Evolutionary conservation across 495 filamentous ascomycete genomes (phyloP), one percentile per base, ranked within the genome.

Genomic region (Durotheca rogersii): DNA sequence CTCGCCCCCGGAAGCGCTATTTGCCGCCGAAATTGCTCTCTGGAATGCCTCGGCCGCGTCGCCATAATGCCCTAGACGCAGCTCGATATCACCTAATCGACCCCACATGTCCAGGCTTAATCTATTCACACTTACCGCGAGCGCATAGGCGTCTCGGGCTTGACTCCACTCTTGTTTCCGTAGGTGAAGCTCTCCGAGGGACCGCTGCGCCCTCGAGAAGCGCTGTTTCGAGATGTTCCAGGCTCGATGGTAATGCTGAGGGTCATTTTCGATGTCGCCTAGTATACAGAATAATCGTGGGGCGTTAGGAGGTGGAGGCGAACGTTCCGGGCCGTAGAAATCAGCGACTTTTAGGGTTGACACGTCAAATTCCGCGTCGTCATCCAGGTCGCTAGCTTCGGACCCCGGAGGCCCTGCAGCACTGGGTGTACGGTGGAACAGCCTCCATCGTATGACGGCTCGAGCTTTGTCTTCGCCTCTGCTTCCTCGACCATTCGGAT

Each of bases 251-350:
- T 93, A 97, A 68, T 87, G 79, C 9, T 55, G 66, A 1, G 84
- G 77, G 25, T 90, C 77, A 12, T 83, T 75, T 43, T 92, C 87
- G 27, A 99, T 77, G 53, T 99, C 93, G 14, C 94, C 93, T 2
- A 99, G 72, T 47, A 99, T 96, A 64, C 92, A 96, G 72, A 89
- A 92, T 3, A 97, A 71, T 0, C 93, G 80, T 0, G 93, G 89
- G 2, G 94, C 90, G 66, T 96, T 85, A 1, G 82, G 75, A 0
- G 93, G 90, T 6, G 89, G 70, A 2, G 89, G 84, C 0, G 75
- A 69, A 4, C 82, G 76, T 65, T 86, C 83, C 1, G 81, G 76
- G 0, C 85, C 81, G 3, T 75, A 66, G 56, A 72, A 79, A 23
- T 74, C 74, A 2, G 70, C 67, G 36, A 76, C 77, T 51, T 75